Conservation (phyloP, 495 filamentous ascomycete species). For the Lichenothelia convexa region DNA sequence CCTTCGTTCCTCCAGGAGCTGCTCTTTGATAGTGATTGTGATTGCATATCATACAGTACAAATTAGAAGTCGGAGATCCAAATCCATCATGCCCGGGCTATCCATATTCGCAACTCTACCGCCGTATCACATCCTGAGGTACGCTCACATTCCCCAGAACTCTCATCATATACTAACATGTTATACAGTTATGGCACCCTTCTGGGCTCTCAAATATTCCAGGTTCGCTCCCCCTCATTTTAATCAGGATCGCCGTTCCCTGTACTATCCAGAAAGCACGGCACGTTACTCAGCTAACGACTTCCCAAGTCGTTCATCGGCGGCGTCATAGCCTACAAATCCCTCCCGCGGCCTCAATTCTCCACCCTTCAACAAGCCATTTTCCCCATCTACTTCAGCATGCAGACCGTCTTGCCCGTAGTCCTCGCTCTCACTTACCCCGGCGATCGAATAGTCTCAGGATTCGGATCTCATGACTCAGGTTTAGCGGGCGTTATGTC, state of each 20-base stretch:
- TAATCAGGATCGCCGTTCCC: no score
- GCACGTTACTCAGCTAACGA: slow-evolving; percentile 2
- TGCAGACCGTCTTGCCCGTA: slow-evolving; percentile 58
- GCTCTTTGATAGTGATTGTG: no score
- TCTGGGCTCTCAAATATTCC: slow-evolving; percentile 61
- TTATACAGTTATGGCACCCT: slow-evolving; percentile 53
- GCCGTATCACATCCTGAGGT: slow-evolving; percentile 67
- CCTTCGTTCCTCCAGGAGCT: no score
- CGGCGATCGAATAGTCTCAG: slow-evolving; percentile 25
- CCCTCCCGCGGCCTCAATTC: slow-evolving; percentile 66
- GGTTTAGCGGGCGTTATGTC: no score
- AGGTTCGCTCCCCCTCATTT: no score
- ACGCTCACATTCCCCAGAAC: slow-evolving; percentile 9
- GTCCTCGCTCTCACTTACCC: slow-evolving; percentile 69
- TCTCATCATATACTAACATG: slow-evolving; percentile 15
- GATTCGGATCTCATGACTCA: no score
- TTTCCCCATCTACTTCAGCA: slow-evolving; percentile 71
- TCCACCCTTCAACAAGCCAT: slow-evolving; percentile 54
- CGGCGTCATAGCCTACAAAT: slow-evolving; percentile 53
- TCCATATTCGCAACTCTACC: slow-evolving; percentile 37
- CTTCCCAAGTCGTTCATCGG: slow-evolving; percentile 74
- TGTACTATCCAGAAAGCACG: slow-evolving; percentile 7
- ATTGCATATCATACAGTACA: no score
- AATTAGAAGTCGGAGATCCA: no score
- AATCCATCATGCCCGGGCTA: slow-evolving; percentile 25